Conservation (phyloP, 768 basidiomycete genomes). For the Exidia glandulosa region DNA sequence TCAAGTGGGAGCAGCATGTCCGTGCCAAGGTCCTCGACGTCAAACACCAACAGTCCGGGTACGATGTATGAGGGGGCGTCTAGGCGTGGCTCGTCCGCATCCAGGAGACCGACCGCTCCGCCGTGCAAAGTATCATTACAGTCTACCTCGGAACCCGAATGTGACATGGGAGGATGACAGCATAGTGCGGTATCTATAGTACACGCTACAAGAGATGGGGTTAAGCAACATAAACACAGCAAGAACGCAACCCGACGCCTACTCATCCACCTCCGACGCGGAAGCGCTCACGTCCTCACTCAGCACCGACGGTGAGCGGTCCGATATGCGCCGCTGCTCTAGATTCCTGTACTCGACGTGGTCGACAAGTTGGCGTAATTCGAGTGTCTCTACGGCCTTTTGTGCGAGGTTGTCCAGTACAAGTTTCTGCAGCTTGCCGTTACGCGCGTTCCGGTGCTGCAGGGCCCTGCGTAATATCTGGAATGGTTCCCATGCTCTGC, state of each 20-base stretch:
- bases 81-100: background rate
- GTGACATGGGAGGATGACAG: background rate
- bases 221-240: background rate
- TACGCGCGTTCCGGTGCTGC: background rate
- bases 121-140: background rate
- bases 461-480: background rate
- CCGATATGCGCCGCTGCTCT: background rate
- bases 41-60: no score
- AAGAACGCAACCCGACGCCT: background rate
- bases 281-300: background rate
- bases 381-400: background rate
- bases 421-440: background rate
- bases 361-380: background rate
- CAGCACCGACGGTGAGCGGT: background rate
- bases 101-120: background rate
- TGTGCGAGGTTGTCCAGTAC: background rate
- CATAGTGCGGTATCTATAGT: background rate
- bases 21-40: background rate
- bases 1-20: background rate
- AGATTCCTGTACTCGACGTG: background rate
- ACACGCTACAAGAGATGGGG: background rate
- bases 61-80: no score
- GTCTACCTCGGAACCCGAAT: background rate
- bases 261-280: background rate
- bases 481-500: background rate